Evolutionary conservation across 352 stramenopile genomes (phyloP).

Genomic region (Nothophytophthora sp.): DNA sequence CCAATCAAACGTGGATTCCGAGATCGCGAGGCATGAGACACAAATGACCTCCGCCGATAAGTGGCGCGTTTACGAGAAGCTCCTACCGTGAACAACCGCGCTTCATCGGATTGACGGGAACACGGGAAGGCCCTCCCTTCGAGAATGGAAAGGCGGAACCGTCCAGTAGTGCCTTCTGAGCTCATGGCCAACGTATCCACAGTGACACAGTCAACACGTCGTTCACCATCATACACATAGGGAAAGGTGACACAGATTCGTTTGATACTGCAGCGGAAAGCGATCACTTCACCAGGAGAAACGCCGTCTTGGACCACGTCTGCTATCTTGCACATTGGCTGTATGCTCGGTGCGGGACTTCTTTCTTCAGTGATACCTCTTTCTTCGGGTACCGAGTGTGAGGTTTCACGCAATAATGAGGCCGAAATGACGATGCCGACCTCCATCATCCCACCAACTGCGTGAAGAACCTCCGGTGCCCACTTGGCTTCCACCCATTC

Average conservation of each 20-base stretch:
- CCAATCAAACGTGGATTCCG: not conserved
- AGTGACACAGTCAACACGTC: constrained; percentile 56
- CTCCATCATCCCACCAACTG: constrained; percentile 61
- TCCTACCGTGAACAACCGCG: constrained; percentile 1
- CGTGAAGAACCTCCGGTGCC: constrained; percentile 58
- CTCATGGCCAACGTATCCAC: constrained; percentile 67
- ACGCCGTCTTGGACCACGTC: constrained; percentile 42
- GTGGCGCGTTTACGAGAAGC: not conserved
- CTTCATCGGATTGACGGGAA: constrained; percentile 9
- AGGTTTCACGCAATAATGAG: constrained; percentile 32
- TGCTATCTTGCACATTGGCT: constrained; percentile 36
- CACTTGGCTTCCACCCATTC: constrained; percentile 82
- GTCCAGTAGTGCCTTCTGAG: constrained; percentile 45
- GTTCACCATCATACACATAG: constrained; percentile 25
- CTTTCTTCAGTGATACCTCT: too few species aligned
- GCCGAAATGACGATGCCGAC: constrained; percentile 45
- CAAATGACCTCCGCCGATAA: constrained; percentile 14
- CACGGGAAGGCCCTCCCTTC: constrained; percentile 33
- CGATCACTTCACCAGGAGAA: constrained; percentile 37
- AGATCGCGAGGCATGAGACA: constrained; percentile 9
- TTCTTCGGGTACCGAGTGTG: not conserved
- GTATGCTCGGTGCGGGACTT: too few species aligned
- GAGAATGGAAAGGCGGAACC: constrained; percentile 57
- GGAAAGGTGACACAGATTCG: constrained; percentile 52
- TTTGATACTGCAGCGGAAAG: constrained; percentile 71